Conservation (phyloP, 2,329 filamentous ascomycete species). For the Ceratocystis huliohia region DNA sequence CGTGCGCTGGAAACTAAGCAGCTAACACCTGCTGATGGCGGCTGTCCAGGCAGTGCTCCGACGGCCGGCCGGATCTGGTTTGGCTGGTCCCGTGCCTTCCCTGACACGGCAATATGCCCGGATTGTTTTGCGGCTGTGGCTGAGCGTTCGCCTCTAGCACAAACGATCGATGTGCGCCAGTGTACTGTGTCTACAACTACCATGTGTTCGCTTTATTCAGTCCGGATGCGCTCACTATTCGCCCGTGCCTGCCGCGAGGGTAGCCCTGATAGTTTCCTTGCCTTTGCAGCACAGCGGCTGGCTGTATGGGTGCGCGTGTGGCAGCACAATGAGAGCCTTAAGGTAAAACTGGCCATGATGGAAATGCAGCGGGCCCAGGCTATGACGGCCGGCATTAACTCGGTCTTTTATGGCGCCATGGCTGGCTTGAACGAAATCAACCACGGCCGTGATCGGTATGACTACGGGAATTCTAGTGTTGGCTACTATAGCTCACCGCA, state of each 20-base stretch:
- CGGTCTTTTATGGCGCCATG: constrained; percentile 29
- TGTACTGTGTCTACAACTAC: constrained; percentile 24
- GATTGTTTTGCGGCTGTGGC: constrained; percentile 29
- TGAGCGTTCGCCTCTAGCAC: constrained; percentile 25
- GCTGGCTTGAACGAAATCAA: constrained; percentile 25
- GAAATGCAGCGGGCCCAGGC: constrained; percentile 26
- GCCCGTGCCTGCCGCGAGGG: constrained; percentile 26
- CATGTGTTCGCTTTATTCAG: constrained; percentile 31
- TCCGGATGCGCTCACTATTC: constrained; percentile 31
- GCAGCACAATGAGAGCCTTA: constrained; percentile 26
- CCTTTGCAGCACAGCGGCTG: constrained; percentile 25
- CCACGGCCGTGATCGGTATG: constrained; percentile 25
- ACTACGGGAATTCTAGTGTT: constrained; percentile 28
- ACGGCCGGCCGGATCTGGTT: constrained; percentile 27
- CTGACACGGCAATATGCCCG: constrained; percentile 25
- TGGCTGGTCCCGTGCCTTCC: constrained; percentile 28
- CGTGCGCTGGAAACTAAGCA: constrained; percentile 18
- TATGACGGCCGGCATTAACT: constrained; percentile 25
- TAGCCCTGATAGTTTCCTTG: constrained; percentile 25
- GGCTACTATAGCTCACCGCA: constrained; percentile 30
- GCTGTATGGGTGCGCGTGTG: constrained; percentile 27
- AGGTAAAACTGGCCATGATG: constrained; percentile 27
- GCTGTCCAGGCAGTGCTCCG: not conserved
- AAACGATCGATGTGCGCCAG: constrained; percentile 24
- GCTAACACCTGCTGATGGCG: not conserved